A percentile compares a stretch with the other conserved stretches of the same genome.
Conservation (phyloP, 257 asterid genomes). For the Nicotiana paniculata region DNA sequence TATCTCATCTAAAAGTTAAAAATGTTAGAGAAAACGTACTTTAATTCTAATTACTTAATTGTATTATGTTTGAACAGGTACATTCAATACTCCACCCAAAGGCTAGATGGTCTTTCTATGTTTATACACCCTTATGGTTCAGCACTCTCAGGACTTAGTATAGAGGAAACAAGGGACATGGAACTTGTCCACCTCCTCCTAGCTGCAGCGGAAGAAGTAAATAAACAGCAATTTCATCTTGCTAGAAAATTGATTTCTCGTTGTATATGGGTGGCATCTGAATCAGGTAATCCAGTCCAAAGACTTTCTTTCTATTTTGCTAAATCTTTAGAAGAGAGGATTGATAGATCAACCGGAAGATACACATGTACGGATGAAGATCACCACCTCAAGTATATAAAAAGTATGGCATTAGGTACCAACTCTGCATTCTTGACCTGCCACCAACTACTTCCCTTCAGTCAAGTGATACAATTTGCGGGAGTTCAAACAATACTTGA, state of each 20-base stretch:
- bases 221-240: slow-evolving; percentile 22
- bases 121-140: slow-evolving; percentile 50
- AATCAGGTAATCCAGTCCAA: slow-evolving; percentile 45
- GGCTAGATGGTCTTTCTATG: slow-evolving; percentile 40
- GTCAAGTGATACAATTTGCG: slow-evolving; percentile 47
- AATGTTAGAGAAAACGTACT: neutral
- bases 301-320: slow-evolving; percentile 48
- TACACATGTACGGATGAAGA: slow-evolving; percentile 8
- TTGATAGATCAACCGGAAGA: slow-evolving; percentile 30
- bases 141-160: slow-evolving; percentile 33
- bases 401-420: slow-evolving; percentile 29
- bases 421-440: slow-evolving; percentile 38
- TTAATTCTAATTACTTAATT: neutral
- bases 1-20: neutral
- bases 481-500: slow-evolving; percentile 51
- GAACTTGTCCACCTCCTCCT: slow-evolving; percentile 45
- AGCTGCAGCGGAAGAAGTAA: slow-evolving; percentile 48
- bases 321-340: slow-evolving; percentile 39
- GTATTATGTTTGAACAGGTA: slow-evolving; percentile 11
- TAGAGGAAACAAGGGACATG: slow-evolving; percentile 43
- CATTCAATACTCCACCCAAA: slow-evolving; percentile 46
- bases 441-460: slow-evolving; percentile 51
- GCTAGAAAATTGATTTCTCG: slow-evolving; percentile 34
- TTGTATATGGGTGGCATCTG: slow-evolving; percentile 33
- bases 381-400: slow-evolving; percentile 2